phyloP scores from a whole-genome alignment of 2,329 filamentous ascomycete species.

The Nothophaeocryptopus gaeumannii region DNA sequence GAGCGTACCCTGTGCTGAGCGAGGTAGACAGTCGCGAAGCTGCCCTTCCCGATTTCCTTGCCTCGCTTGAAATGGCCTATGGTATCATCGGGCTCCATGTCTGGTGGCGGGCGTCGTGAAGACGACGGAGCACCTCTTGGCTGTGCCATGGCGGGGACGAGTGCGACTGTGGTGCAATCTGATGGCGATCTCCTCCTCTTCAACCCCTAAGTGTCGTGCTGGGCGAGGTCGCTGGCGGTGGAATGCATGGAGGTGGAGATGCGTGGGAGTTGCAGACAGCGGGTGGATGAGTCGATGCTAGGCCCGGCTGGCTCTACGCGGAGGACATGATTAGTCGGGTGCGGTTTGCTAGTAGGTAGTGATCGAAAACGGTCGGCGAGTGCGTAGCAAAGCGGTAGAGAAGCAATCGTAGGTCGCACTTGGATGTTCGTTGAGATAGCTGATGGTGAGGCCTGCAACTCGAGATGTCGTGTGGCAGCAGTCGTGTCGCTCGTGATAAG shows the following conservation, averaged over 20 bases:
- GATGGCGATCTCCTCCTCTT: constrained; percentile 13
- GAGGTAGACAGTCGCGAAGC: constrained; percentile 88
- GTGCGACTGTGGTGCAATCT: constrained; percentile 4
- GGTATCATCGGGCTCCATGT: constrained; percentile 38
- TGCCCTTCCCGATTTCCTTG: constrained; percentile 92
- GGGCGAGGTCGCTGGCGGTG: constrained; percentile 5
- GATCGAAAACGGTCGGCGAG: too few species aligned
- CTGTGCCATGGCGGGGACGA: constrained; percentile 29
- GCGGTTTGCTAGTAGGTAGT: background rate
- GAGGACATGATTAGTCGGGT: constrained; percentile 2
- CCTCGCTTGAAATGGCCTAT: constrained; percentile 79
- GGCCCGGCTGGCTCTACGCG: constrained; percentile 14
- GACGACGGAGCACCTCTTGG: constrained; percentile 25
- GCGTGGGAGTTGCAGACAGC: constrained; percentile 4
- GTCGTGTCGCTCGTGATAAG: too few species aligned
- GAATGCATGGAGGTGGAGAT: constrained; percentile 17
- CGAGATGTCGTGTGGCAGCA: too few species aligned
- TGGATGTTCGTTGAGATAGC: too few species aligned
- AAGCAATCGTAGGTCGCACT: too few species aligned
- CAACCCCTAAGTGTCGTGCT: constrained; percentile 14
- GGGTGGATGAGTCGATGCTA: constrained; percentile 7
- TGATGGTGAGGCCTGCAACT: too few species aligned
- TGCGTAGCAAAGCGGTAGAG: too few species aligned
- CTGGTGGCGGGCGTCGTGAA: constrained; percentile 37
- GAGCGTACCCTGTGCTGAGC: constrained; percentile 35